Percentiles rank a stretch among this genome's conserved stretches.
These are phyloP conservation scores for Neopestalotiopsis sp. DNA, from an alignment of 2,329 filamentous ascomycete genomes.

Conservation along the genomic window DNA sequence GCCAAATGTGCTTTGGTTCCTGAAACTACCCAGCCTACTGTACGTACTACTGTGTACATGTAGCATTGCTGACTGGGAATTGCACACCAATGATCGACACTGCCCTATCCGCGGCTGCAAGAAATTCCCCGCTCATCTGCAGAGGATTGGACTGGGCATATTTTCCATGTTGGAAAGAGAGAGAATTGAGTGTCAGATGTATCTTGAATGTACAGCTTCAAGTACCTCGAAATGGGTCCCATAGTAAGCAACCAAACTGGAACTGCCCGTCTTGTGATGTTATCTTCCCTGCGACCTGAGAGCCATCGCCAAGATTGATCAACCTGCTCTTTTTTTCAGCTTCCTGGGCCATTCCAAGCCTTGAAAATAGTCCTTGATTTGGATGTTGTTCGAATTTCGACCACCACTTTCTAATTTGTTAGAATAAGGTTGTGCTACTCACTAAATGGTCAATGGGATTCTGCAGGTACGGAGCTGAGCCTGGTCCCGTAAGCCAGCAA, in stretches of 20 bases:
- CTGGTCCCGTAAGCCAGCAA: not conserved
- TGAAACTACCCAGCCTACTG: not conserved
- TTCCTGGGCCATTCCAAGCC: not conserved
- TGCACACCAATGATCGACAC: constrained; percentile 3
- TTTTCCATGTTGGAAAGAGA: not conserved
- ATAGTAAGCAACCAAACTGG: not conserved
- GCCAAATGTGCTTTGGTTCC: not conserved
- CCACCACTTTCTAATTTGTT: not conserved
- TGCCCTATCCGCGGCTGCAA: constrained; percentile 15
- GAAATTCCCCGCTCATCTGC: constrained; percentile 9
- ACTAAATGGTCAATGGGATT: not conserved
- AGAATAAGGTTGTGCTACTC: not conserved
- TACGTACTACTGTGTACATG: not conserved
- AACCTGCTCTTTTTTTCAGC: not conserved
- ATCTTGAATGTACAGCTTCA: constrained; percentile 4
- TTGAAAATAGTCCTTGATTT: not conserved
- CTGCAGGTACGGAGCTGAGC: constrained; percentile 11
- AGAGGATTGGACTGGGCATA: not conserved
- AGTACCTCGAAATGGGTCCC: not conserved
- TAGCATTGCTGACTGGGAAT: too few relatives aligned
- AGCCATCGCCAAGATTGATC: not conserved
- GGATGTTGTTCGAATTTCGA: not conserved
- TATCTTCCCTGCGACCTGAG: not conserved
- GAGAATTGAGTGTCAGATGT: not conserved
- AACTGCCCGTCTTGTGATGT: not conserved